A percentile compares a stretch with the other conserved stretches of the same genome.
Evolutionary conservation across 352 stramenopile genomes (phyloP).

Genomic region (Phytophthora nicotianae): DNA sequence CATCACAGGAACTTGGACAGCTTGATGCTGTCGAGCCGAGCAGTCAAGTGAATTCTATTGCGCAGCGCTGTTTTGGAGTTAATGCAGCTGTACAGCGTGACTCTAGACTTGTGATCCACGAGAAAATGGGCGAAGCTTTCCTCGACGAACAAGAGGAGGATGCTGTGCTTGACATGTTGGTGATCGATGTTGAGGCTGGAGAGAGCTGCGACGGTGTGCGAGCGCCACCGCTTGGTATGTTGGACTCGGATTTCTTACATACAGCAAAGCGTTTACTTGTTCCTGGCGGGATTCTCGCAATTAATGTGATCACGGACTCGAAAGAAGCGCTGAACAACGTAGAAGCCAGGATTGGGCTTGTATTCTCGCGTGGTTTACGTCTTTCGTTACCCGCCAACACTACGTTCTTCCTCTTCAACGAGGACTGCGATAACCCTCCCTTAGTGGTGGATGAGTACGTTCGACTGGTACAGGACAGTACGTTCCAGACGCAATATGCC

Average conservation of each 20-base stretch:
- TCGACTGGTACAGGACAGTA: slow-evolving; percentile 15
- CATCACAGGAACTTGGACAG: slow-evolving; percentile 22
- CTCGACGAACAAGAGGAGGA: slow-evolving; percentile 27
- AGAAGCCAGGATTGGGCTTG: slow-evolving; percentile 27
- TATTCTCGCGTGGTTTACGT: slow-evolving; percentile 40
- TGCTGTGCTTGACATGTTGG: slow-evolving; percentile 44
- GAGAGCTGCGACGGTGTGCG: slow-evolving; percentile 37
- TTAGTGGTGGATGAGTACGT: slow-evolving; percentile 13
- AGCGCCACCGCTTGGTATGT: slow-evolving; percentile 51
- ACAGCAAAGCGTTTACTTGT: slow-evolving; percentile 33
- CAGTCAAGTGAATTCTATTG: slow-evolving; percentile 48
- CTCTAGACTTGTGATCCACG: slow-evolving; percentile 39
- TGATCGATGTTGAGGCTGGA: slow-evolving; percentile 75
- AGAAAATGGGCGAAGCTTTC: slow-evolving; percentile 53
- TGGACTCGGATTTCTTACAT: slow-evolving; percentile 43
- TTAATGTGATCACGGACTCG: slow-evolving; percentile 69
- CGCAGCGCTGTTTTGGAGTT: slow-evolving; percentile 53
- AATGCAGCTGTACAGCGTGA: slow-evolving; percentile 24
- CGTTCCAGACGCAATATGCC: slow-evolving; percentile 34
- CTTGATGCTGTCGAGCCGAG: slow-evolving; percentile 73
- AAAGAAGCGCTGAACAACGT: slow-evolving; percentile 33
- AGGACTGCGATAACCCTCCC: slow-evolving; percentile 3
- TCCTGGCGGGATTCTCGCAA: slow-evolving; percentile 41
- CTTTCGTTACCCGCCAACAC: slow-evolving; percentile 44
- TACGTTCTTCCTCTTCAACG: slow-evolving; percentile 49